A percentile compares a stretch with the other conserved stretches of the same genome.
These are phyloP conservation scores for Phytophthora macrochlamydospora DNA, from an alignment of 352 stramenopile genomes.

Conservation along the genomic window DNA sequence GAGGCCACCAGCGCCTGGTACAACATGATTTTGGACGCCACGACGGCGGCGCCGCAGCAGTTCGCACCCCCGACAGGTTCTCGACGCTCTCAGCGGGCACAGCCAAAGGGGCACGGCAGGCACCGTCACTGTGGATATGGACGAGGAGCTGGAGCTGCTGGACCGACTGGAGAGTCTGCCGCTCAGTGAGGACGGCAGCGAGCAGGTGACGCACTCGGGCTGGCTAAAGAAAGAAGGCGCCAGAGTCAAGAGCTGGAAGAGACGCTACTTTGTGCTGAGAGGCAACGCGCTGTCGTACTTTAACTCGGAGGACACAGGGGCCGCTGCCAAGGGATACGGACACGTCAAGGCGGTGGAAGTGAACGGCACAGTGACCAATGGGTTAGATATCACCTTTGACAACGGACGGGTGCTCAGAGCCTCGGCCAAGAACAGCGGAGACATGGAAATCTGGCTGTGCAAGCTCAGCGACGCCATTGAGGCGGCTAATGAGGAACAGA, in stretches of 20 bases:
- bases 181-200: constrained; percentile 41
- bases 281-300: constrained; percentile 86
- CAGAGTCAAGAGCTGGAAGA: constrained; percentile 84
- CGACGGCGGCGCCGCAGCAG: constrained; percentile 23
- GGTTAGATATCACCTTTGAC: constrained; percentile 81
- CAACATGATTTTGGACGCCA: constrained; percentile 77
- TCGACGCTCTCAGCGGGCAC: constrained; percentile 50
- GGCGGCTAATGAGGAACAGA: constrained; percentile 53
- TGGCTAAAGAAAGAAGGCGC: constrained; percentile 85
- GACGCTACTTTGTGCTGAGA: constrained; percentile 77
- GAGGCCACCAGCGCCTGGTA: constrained; percentile 77
- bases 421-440: constrained; percentile 54
- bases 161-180: constrained; percentile 61
- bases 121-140: constrained; percentile 38
- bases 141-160: constrained; percentile 61
- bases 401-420: constrained; percentile 79
- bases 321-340: constrained; percentile 79
- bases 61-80: constrained; percentile 37
- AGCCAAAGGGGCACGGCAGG: constrained; percentile 1
- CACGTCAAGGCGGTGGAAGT: constrained; percentile 80
- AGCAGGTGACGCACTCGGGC: constrained; percentile 70
- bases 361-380: constrained; percentile 57
- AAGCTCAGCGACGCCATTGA: constrained; percentile 78
- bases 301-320: constrained; percentile 75
- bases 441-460: constrained; percentile 81